Conservation (phyloP, 305 asterid species). For the Rubia balearica region DNA sequence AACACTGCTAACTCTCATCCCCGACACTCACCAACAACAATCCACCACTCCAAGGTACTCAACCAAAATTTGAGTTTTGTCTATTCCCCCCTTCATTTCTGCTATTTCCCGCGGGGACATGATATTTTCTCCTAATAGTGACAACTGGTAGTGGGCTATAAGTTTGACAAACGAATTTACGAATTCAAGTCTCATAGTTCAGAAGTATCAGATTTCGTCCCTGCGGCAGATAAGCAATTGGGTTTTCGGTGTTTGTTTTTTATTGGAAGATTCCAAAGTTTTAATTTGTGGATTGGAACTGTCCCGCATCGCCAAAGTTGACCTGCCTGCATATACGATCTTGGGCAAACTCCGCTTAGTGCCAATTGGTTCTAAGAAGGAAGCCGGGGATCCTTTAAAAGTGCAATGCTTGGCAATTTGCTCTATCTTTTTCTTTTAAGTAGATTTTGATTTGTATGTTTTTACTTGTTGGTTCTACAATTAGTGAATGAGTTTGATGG, state of each 20-base stretch:
- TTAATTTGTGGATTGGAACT: neutral
- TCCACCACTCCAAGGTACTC: neutral
- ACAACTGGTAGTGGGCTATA: neutral
- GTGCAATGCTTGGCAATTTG: neutral
- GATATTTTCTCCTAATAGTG: neutral
- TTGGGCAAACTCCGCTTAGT: neutral
- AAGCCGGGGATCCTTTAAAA: neutral
- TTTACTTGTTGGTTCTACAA: neutral
- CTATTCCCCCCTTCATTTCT: neutral
- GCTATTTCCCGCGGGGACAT: neutral
- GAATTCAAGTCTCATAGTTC: neutral
- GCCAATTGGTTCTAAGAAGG: neutral
- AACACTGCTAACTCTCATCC: neutral
- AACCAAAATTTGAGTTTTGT: neutral
- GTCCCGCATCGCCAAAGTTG: too few relatives aligned
- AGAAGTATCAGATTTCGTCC: neutral
- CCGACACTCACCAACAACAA: neutral
- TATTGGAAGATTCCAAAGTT: neutral
- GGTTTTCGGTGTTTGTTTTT: neutral
- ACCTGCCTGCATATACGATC: too few relatives aligned
- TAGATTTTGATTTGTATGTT: neutral
- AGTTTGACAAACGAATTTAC: neutral
- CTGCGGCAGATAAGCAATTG: neutral
- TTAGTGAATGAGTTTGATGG: neutral
- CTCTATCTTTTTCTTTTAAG: neutral